Percentiles rank a stretch among this genome's conserved stretches.
These are phyloP conservation scores for Oryza rufipogon DNA, from an alignment of 176 grass and related monocot species.

Conservation along the genomic window DNA sequence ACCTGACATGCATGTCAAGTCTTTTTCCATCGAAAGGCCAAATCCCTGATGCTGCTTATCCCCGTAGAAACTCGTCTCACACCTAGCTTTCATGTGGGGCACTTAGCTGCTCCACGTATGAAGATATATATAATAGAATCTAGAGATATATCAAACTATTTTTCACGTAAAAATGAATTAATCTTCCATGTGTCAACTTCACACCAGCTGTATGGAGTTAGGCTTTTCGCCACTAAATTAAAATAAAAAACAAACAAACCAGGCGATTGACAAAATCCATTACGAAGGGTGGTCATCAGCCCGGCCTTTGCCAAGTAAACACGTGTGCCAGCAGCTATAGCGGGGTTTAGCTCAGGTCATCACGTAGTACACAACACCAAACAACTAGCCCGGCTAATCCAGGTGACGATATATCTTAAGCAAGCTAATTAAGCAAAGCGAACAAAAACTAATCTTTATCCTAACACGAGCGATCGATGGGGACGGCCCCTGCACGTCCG, in stretches of 20 bases:
- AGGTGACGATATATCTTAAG: neutral
- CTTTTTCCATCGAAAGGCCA: slow-evolving; percentile 47
- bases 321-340: neutral
- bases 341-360: neutral
- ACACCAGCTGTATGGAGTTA: neutral
- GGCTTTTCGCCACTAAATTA: slow-evolving; percentile 1
- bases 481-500: neutral
- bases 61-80: neutral
- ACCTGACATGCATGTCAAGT: slow-evolving; percentile 25
- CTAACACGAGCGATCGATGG: slow-evolving; percentile 20
- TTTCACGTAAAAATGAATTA: neutral
- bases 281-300: neutral
- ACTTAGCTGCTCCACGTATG: slow-evolving; percentile 15
- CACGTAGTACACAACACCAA: neutral
- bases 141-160: neutral
- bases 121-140: neutral
- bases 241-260: neutral
- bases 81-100: neutral
- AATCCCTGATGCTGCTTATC: slow-evolving; percentile 27
- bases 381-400: slow-evolving; percentile 14
- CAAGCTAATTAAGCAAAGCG: slow-evolving; percentile 1
- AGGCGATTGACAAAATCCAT: neutral
- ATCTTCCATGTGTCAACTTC: neutral
- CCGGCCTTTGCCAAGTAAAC: neutral
- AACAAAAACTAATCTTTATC: slow-evolving; percentile 37